Conservation (phyloP, 139 green algal species). For the Limnomonas spitsbergensis region DNA sequence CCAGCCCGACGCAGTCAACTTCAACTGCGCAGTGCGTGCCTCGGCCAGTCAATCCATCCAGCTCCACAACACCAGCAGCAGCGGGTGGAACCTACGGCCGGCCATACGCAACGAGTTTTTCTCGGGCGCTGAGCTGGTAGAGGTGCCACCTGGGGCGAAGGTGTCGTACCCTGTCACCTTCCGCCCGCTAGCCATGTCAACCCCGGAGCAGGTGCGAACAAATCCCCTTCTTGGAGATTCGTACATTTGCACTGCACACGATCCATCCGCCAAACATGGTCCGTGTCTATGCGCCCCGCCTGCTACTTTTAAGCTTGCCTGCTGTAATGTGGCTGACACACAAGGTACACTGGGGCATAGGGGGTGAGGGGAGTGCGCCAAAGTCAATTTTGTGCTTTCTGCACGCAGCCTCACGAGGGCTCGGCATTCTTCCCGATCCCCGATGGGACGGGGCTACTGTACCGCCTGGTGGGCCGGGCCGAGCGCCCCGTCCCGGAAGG, state of each 20-base stretch:
- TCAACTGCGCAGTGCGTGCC: constrained; percentile 55
- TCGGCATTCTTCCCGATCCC: constrained; percentile 79
- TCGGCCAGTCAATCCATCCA: constrained; percentile 46
- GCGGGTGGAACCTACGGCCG: constrained; percentile 63
- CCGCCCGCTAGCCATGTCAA: constrained; percentile 65
- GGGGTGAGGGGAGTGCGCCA: no score
- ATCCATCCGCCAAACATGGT: neutral
- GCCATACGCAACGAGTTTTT: constrained; percentile 68
- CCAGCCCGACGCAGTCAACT: constrained; percentile 42
- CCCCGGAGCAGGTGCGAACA: no score
- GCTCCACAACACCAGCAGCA: constrained; percentile 53
- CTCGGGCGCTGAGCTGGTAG: constrained; percentile 59
- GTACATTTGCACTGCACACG: no score
- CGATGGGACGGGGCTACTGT: constrained; percentile 70
- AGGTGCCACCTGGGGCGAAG: constrained; percentile 42
- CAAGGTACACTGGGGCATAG: no score
- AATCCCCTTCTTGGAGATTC: no score
- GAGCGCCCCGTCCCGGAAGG: constrained; percentile 47
- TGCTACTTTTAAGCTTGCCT: no score
- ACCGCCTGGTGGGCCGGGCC: constrained; percentile 42
- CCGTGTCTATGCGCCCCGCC: no score
- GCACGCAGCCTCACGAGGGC: constrained; percentile 60
- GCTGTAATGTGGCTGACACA: no score
- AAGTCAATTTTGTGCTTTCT: no score
- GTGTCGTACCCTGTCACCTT: constrained; percentile 67